Conservation (phyloP, 208 protist species). For the Acanthamoeba triangularis region DNA sequence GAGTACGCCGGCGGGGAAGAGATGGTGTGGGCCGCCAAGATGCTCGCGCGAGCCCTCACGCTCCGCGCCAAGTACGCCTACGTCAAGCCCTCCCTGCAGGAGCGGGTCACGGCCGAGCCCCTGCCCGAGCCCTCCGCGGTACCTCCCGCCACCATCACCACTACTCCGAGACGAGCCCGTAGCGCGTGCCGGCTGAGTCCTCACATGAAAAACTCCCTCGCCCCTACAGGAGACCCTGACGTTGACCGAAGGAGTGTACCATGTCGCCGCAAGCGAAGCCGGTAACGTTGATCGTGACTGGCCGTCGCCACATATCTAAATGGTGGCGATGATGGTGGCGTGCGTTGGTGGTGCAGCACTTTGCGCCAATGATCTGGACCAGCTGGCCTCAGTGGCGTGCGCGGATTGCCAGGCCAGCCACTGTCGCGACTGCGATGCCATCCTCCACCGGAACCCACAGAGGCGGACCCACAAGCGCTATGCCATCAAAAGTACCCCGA, state of each 20-base stretch:
- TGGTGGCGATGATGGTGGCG: too few relatives aligned
- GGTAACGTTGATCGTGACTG: not conserved
- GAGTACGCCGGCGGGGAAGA: conserved; percentile 24
- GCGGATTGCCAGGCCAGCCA: not conserved
- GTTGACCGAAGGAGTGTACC: conserved; percentile 39
- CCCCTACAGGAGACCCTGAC: not conserved
- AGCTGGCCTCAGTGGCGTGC: not conserved
- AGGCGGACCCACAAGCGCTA: conserved; percentile 14
- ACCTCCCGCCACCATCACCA: not conserved
- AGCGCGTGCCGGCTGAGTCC: not conserved
- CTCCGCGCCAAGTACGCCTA: conserved; percentile 38
- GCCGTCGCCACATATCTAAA: not conserved
- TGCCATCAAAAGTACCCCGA: not conserved
- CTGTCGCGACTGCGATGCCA: conserved; percentile 12
- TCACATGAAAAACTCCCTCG: not conserved
- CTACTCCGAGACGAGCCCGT: not conserved
- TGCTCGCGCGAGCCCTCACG: not conserved
- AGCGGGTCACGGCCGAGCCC: conserved; percentile 14
- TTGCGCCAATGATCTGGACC: conserved; percentile 26
- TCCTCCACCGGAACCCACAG: conserved; percentile 3
- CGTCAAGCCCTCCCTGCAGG: not conserved
- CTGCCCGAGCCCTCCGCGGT: not conserved
- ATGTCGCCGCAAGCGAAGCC: not conserved
- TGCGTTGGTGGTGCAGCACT: not conserved
- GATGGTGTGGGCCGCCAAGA: conserved; percentile 42